Evolutionary conservation across 768 basidiomycete genomes (phyloP), one percentile per base, ranked within the genome.

Genomic region (Lenzites betulinus): DNA sequence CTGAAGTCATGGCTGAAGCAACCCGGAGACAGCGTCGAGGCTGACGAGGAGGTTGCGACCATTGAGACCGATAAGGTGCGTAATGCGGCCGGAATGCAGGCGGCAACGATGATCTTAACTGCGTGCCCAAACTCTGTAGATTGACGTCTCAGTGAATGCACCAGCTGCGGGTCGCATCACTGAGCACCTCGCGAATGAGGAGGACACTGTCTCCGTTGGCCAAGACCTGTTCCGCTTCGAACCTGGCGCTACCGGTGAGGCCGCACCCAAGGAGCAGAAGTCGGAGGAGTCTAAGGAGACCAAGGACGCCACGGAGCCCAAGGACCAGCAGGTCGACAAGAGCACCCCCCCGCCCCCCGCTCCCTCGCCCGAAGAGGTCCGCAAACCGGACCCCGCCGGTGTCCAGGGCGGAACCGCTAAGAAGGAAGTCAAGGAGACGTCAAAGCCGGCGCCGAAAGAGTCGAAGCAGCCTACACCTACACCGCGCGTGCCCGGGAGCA

Each of bases 41-140:
- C 80, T 28, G 96, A 98, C 72, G 96, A 98, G 77, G 96, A 99
- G 78, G 82, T 99, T 43, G 96, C 94, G 16, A 96, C 94, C 46
- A 98, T 98, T 65, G 96, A 98, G 79, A 99, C 96, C 8, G 96
- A 99, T 82, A 98, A 98, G 89, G 96, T 93, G 62, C 58, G 78
- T 67, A 35, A 39, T 18, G 28, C 51, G 7, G 15, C 39, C 30
- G 15, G 5, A 7, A 13, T 2, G 15, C 8, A 11, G 9, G 8
- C n/a, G 25, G 13, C 15, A 15, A 18, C 12, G 33, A 23, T 35
- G 43, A 46, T 20, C 35, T 39, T 43, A 44, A 26, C 42, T 1
- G 22, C 2, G 13, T 58, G 25, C 22, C 28, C 12, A 36, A 46
- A 48, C 58, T 54, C 7, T 33, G 23, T 68, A 98, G 95, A 98